Evolutionary conservation across 805 yeast genomes (phyloP), one percentile per base, ranked within the genome.

Genomic region (Hanseniaspora valbyensis): DNA sequence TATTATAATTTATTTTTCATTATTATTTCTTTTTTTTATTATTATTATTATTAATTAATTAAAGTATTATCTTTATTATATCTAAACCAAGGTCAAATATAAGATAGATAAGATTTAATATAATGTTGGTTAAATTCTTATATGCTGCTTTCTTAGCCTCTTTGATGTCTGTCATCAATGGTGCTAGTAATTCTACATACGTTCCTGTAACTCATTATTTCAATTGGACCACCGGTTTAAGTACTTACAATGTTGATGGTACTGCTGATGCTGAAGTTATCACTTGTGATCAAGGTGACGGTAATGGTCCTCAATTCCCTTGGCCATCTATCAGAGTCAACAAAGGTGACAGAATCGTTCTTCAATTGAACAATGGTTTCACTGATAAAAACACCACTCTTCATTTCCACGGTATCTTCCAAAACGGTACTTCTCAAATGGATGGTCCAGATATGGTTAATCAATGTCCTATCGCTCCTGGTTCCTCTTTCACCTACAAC

Each of bases 331-430:
- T 90, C 57, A 71, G 76, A 44, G 88, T 85, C 55, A 72, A 75
- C 57, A 80, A 77, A 62, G 94, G 95, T 58, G 98, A 92, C 67
- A 73, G 82, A 13, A 73, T 92, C 46, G 65, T 80, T 52, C 68
- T 87, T 36, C 77, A 81, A 59, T 73, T 90, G 66, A 78, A 76
- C 56, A 92, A 92, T 62, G 87, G 86, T 28, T 76, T 89, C 51
- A 58, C 56, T 37, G 76, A 77, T 61, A 71, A 76, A 46, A 80
- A 80, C 67, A 84, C 95, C 37, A 68, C 90, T 6, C 66, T 90
- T 59, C 98, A 92, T 69, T 86, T 87, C 80, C 98, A 90, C 68
- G 98, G 98, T 52, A 62, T 92, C 62, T 92, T 83, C 78, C 72
- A 69, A 56, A 73, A 80, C 56, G 84, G 83, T 25, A 67, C 89